Base-by-base conservation (phyloP, 805 yeast genomes). In the Pichia manshurica region DNA sequence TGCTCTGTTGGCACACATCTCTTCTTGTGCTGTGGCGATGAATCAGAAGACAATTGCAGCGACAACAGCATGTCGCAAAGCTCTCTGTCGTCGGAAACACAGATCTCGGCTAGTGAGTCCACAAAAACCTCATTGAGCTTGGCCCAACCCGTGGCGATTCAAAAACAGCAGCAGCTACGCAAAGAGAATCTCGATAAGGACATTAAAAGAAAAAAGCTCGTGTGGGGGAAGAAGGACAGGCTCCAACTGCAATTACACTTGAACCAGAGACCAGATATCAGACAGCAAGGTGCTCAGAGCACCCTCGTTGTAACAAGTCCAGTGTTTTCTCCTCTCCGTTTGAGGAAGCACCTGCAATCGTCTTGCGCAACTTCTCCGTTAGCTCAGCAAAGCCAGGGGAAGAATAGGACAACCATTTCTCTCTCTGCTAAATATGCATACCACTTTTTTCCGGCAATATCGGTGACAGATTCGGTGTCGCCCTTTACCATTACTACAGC, bases 281-380 rank as follows among this genome's bases (percentile, higher is more conserved):
- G 29, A 12, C 40, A 35, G 15, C 23, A 12, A 5, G 10, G 13
- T 5, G 31, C 17, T 20, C 39, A 37, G 10, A 37, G 23, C 16
- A n/a, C 46, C 3, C 10, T 32, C 4, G 4, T 36, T 5, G 21
- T 31, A 5, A 7, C 33, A 9, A 40, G 45, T 2, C 49, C 49
- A 29, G 25, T 20, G 9, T 41, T 46, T 22, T 41, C 49, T 9
- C 46, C 49, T 3, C 38, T 46, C 32, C 45, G 45, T 15, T 31
- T 46, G 12, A 37, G 38, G 22, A 34, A 35, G 17, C n/a, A 29
- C 15, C 7, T 33, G 7, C 9, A 33, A 33, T 33, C 36, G 10
- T 34, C 20, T 17, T 9, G n/a, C n/a, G n/a, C n/a, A n/a, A n/a
- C n/a, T n/a, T 25, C 29, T 25, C 29, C 29, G 29, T 10, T 25